Percentiles rank a stretch among this genome's conserved stretches.
These are phyloP conservation scores for Alternaria gansuensis DNA, from an alignment of 2,329 filamentous ascomycete species.

Conservation along the genomic window DNA sequence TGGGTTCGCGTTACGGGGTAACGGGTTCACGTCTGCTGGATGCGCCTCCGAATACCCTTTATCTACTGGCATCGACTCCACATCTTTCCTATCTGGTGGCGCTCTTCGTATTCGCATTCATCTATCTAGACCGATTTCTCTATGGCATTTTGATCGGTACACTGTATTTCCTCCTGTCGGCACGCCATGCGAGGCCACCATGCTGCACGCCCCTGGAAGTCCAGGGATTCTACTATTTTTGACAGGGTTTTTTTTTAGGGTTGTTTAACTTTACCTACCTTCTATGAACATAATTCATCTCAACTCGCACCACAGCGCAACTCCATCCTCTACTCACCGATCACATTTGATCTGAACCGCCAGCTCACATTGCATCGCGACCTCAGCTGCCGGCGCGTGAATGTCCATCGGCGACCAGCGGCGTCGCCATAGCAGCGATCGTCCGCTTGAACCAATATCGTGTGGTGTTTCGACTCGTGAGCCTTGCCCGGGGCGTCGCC, in stretches of 20 bases:
- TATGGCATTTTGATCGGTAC: constrained; percentile 46
- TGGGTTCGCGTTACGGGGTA: constrained; percentile 38
- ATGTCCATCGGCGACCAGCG: background rate
- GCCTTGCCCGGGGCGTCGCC: background rate
- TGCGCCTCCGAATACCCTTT: constrained; percentile 35
- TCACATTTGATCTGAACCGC: background rate
- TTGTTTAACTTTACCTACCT: constrained; percentile 32
- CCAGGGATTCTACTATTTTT: constrained; percentile 35
- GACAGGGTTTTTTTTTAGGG: constrained; percentile 18
- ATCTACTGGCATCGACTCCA: constrained; percentile 27
- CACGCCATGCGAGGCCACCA: constrained; percentile 32
- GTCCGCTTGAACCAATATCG: constrained; percentile 3
- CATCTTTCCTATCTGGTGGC: constrained; percentile 23
- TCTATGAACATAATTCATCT: constrained; percentile 48
- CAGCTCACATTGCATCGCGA: constrained; percentile 2
- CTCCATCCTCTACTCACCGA: background rate
- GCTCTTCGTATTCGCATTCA: constrained; percentile 20
- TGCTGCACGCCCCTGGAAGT: constrained; percentile 32
- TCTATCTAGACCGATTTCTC: constrained; percentile 41
- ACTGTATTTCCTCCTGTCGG: constrained; percentile 38
- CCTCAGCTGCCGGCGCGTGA: background rate
- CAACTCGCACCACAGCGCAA: constrained; percentile 6
- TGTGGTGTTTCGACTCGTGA: constrained; percentile 16
- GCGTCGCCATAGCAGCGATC: constrained; percentile 14
- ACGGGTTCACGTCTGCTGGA: constrained; percentile 41